Evolutionary conservation across 305 asterid species (phyloP), one percentile per base, ranked within the genome.

Genomic region (Rubia peregrina): DNA sequence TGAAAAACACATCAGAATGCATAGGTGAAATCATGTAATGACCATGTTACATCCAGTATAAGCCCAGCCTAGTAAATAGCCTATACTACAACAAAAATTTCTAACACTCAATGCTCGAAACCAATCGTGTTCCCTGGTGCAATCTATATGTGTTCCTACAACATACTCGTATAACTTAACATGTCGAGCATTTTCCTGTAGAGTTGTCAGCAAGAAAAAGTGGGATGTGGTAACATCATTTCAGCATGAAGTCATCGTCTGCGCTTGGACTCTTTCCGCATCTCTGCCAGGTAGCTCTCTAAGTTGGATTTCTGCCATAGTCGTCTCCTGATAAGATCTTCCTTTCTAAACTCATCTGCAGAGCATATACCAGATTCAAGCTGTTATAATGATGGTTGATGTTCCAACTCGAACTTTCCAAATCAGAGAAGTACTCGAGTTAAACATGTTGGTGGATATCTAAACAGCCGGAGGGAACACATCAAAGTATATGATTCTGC

Each of bases 221-320:
- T 49, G 44, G 19, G 71, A 16, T 1, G 9, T 0, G 61, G 10
- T 53, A 33, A 49, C 73, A 17, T 56, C 73, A 16, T 55, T 57
- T 67, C 68, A 17, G 61, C 51, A 59, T 13, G 65, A 55, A 57
- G 63, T 59, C 85, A 93, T 83, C 97, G 87, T 76, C 97, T 85
- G 51, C 96, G 95, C 79, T 89, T 94, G 11, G 97, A 91, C 84
- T 94, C 98, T 83, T 89, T 91, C 66, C 96, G 83, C 91, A 84
- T 82, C 82, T 91, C 98, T 12, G 90, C 86, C 72, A 81, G 67
- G 83, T 91, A 91, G 79, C 78, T 87, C 75, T 89, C 90, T 74
- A 93, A 64, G 87, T 93, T 91, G 83, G 89, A 70, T 78, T 83
- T 93, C 68, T 88, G 86, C 98, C 97, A 93, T 33, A 91, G 87